Evolutionary conservation across 176 grass and related monocot genomes (phyloP), one percentile per base, ranked within the genome.

Genomic region (Phoenix dactylifera): DNA sequence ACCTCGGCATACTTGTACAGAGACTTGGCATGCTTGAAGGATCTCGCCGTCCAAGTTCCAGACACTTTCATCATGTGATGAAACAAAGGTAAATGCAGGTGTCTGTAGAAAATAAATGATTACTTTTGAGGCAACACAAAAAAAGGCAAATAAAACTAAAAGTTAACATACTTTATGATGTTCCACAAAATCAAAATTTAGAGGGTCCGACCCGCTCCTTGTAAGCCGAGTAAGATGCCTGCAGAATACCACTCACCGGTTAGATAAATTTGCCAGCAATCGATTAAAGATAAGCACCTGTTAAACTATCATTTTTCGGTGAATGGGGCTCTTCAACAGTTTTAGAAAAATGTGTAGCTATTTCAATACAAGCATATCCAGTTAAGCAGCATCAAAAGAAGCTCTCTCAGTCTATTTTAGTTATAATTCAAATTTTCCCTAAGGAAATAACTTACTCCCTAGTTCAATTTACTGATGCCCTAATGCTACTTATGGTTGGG

Each of bases 161-260:
- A 59, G 50, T 26, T 25, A 18, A 44, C 7, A 20, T 59, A 91
- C 92, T 84, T 97, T 97, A 65, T 85, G 87, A 66, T 97, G 92
- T 77, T 91, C 83, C 50, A 97, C 76, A 66, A 97, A 97, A 51
- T 76, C 82, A 74, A 87, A 88, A 25, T 71, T 87, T 50, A 97
- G 66, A 17, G 83, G 86, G 26, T 96, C 81, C 18, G 75, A 85
- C 20, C 87, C 92, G 53, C 79, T 88, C 78, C 79, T 96, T 48
- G 87, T 84, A 30, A 96, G 89, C 24, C 82, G 87, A 22, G 81
- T 90, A 25, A 90, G 80, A 82, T 96, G 92, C 92, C 87, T 96
- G 75, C 52, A 82, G 53, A 18, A 25, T 49, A 4, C 22, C 14
- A 7, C n/a, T 51, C 26, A 54, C 22, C 3, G n/a, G 26, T 72